Conservation (phyloP, 164 flowering plant genomes). For the Sextonia rubra region DNA sequence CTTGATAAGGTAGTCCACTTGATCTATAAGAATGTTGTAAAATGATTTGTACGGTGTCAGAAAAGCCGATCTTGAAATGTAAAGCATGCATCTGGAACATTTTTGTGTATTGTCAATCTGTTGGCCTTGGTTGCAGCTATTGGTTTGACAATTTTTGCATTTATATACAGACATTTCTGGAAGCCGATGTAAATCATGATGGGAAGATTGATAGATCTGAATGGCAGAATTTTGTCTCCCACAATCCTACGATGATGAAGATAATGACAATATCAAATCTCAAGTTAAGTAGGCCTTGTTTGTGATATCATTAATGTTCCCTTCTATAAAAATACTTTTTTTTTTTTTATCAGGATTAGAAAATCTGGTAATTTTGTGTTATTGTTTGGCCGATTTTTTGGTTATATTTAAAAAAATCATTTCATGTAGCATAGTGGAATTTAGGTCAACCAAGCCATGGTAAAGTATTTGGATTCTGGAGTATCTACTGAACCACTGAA, state of each 20-base stretch:
- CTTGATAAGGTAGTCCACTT: conserved; percentile 61
- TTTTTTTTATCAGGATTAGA: background rate
- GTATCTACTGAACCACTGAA: background rate
- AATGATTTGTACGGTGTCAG: background rate
- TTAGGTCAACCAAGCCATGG: background rate
- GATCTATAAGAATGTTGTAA: background rate
- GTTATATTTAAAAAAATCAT: background rate
- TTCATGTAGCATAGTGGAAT: background rate
- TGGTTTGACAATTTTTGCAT: background rate
- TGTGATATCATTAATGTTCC: background rate
- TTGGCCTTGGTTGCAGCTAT: no score
- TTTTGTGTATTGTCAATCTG: background rate
- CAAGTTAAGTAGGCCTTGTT: conserved; percentile 36
- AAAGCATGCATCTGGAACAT: background rate
- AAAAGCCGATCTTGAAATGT: background rate
- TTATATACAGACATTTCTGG: conserved; percentile 66
- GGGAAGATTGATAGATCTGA: conserved; percentile 84
- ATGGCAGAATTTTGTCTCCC: conserved; percentile 75
- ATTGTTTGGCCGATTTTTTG: background rate
- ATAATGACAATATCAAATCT: conserved; percentile 78
- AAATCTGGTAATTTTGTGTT: background rate
- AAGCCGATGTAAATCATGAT: conserved; percentile 74
- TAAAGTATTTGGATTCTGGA: background rate
- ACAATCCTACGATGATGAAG: conserved; percentile 70
- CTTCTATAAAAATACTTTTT: background rate